These are phyloP conservation scores for Aspergillus haitiensis DNA, from an alignment of 495 filamentous ascomycete genomes.

Conservation along the genomic window DNA sequence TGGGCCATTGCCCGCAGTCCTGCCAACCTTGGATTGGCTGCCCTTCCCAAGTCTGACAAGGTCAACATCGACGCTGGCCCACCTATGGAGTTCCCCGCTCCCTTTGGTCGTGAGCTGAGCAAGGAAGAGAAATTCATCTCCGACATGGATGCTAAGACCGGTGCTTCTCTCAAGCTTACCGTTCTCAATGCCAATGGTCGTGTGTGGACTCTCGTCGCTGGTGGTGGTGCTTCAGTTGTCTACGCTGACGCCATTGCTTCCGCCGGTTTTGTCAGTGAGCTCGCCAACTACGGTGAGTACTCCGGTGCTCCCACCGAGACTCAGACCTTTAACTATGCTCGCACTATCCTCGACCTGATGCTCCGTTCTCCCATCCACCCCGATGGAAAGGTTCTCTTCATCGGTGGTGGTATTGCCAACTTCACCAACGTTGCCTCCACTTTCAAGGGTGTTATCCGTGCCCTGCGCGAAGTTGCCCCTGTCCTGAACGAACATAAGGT, in stretches of 20 bases:
- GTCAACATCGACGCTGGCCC: conserved; percentile 95
- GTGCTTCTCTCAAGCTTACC: conserved; percentile 96
- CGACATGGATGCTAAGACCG: conserved; percentile 97
- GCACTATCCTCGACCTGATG: conserved; percentile 96
- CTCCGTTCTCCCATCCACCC: conserved; percentile 81
- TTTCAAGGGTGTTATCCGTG: conserved; percentile 99
- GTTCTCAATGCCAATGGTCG: conserved; percentile 89
- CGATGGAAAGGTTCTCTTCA: conserved; percentile 98
- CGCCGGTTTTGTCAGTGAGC: conserved; percentile 89
- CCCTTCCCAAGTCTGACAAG: conserved; percentile 62
- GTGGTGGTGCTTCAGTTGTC: conserved; percentile 98
- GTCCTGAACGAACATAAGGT: conserved; percentile 93
- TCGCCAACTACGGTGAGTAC: conserved; percentile 99
- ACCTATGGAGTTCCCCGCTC: conserved; percentile 97
- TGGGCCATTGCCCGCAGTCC: conserved; percentile 95
- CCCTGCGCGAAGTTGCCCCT: conserved; percentile 86
- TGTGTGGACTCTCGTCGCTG: conserved; percentile 97
- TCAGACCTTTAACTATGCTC: conserved; percentile 97
- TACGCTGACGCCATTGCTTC: conserved; percentile 99
- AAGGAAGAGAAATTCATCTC: conserved; percentile 99
- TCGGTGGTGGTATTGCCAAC: conserved; percentile 99
- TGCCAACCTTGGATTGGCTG: conserved; percentile 75
- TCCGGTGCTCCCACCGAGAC: conserved; percentile 97
- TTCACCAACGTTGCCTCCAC: conserved; percentile 97
- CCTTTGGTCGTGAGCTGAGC: conserved; percentile 95